Percentiles rank a stretch among this genome's conserved stretches.
phyloP scores from a whole-genome alignment of 83 land plant genomes.

The Picea mariana region DNA sequence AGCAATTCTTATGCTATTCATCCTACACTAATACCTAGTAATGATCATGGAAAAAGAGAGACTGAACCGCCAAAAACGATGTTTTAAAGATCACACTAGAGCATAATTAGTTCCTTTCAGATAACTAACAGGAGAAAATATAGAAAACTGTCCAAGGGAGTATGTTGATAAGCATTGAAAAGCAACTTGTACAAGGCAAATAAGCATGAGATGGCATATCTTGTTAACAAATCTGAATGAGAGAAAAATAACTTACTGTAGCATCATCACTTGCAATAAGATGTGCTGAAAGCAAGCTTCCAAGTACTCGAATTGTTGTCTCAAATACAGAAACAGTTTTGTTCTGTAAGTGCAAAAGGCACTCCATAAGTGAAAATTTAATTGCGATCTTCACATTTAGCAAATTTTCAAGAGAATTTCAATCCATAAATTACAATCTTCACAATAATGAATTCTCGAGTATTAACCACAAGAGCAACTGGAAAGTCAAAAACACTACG shows the following conservation, averaged over 20 bases:
- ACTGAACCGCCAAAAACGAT: not conserved
- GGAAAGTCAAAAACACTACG: too few relatives aligned
- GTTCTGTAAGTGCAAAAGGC: constrained; percentile 58
- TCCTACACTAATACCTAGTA: not conserved
- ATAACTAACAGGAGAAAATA: not conserved
- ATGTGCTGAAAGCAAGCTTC: constrained; percentile 97
- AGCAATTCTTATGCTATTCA: not conserved
- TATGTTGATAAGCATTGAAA: constrained; percentile 4
- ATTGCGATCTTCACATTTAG: not conserved
- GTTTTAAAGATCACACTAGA: not conserved
- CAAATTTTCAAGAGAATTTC: not conserved
- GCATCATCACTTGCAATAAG: constrained; percentile 92
- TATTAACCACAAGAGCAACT: too few relatives aligned
- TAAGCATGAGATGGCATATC: not conserved
- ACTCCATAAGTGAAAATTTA: constrained; percentile 5
- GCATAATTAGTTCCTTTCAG: not conserved
- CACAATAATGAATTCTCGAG: not conserved
- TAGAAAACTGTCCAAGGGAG: not conserved
- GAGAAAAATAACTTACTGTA: constrained; percentile 54
- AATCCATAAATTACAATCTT: not conserved
- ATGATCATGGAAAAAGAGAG: not conserved
- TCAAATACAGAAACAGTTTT: constrained; percentile 99
- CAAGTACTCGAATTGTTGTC: constrained; percentile 95
- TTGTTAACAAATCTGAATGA: not conserved
- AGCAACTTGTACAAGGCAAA: not conserved